These are phyloP conservation scores for Diplocarpon mali DNA, from an alignment of 2,329 filamentous ascomycete species.

Conservation along the genomic window DNA sequence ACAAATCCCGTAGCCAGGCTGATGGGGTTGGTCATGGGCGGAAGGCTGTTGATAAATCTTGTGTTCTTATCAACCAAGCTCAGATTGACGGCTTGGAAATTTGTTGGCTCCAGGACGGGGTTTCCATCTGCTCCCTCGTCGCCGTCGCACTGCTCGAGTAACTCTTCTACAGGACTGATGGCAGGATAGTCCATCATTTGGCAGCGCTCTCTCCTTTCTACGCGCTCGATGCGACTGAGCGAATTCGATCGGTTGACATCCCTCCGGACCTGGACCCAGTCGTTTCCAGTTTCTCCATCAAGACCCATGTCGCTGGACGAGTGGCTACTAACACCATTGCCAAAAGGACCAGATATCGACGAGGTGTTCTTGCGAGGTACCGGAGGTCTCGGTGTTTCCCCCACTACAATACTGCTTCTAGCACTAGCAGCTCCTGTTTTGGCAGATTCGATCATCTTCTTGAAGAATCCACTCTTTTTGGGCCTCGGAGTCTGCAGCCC, in stretches of 20 bases:
- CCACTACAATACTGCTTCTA: slow-evolving; percentile 69
- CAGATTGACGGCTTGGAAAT: slow-evolving; percentile 72
- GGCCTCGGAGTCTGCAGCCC: slow-evolving; percentile 67
- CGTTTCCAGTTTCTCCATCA: slow-evolving; percentile 41
- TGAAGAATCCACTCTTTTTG: slow-evolving; percentile 84
- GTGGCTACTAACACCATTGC: slow-evolving; percentile 32
- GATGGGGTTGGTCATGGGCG: slow-evolving; percentile 69
- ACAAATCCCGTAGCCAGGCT: slow-evolving; percentile 84
- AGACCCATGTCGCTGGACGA: slow-evolving; percentile 61
- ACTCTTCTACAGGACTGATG: slow-evolving; percentile 78
- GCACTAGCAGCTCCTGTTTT: slow-evolving; percentile 89
- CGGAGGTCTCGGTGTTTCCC: slow-evolving; percentile 33
- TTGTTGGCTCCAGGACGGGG: slow-evolving; percentile 69
- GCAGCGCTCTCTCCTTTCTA: slow-evolving; percentile 77
- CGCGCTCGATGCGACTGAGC: slow-evolving; percentile 74
- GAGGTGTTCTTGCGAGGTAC: slow-evolving; percentile 30
- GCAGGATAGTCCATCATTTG: slow-evolving; percentile 90
- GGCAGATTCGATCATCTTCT: slow-evolving; percentile 86
- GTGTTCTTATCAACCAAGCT: slow-evolving; percentile 91
- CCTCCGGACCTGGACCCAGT: slow-evolving; percentile 95
- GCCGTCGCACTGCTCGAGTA: slow-evolving; percentile 75
- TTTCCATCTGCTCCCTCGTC: slow-evolving; percentile 81
- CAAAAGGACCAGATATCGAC: slow-evolving; percentile 40
- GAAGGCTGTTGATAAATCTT: slow-evolving; percentile 75
- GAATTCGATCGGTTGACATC: slow-evolving; percentile 96